Percentiles rank a stretch among this genome's conserved stretches.
phyloP scores from a whole-genome alignment of 1,139 yeast genomes.

The Blastobotrys apis region DNA sequence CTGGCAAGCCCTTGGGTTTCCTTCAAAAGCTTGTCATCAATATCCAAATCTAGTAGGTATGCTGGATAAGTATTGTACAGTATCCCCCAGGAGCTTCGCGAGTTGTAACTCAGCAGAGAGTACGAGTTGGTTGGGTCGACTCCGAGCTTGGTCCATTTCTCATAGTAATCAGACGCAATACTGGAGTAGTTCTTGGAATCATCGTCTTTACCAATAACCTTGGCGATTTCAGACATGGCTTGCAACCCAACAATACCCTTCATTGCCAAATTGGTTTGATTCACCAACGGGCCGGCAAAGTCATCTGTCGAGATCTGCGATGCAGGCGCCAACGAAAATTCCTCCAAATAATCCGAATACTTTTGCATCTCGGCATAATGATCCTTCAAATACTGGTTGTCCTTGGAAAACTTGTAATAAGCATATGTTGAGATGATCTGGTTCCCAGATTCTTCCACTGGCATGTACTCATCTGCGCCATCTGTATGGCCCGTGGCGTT shows the following conservation, averaged over 20 bases:
- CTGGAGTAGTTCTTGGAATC: slow-evolving; percentile 3
- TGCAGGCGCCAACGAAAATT: slow-evolving; percentile 8
- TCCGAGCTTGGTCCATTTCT: slow-evolving; percentile 2
- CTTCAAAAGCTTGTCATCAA: slow-evolving; percentile 1
- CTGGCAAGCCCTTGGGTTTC: slow-evolving; percentile 1
- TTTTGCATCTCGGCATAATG: slow-evolving; percentile 8
- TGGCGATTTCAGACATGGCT: slow-evolving; percentile 12
- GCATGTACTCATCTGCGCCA: slow-evolving; percentile 12
- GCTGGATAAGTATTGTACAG: slow-evolving; percentile 13
- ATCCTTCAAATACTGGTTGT: neutral
- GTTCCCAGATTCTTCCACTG: slow-evolving; percentile 11
- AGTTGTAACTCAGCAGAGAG: slow-evolving; percentile 10
- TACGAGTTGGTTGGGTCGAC: slow-evolving; percentile 7
- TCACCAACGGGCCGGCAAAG: slow-evolving; percentile 12
- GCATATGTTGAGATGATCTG: slow-evolving; percentile 2
- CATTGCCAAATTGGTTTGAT: slow-evolving; percentile 13
- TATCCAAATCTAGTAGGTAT: slow-evolving; percentile 8
- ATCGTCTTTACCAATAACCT: neutral
- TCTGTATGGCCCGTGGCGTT: slow-evolving; percentile 12
- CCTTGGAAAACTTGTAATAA: slow-evolving; percentile 3
- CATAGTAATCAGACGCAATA: slow-evolving; percentile 1
- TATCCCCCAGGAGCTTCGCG: slow-evolving; percentile 10
- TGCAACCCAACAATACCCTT: slow-evolving; percentile 12
- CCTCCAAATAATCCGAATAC: slow-evolving; percentile 9
- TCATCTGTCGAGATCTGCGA: slow-evolving; percentile 15